Evolutionary conservation across 2,329 filamentous ascomycete genomes (phyloP).

Genomic region (Blastomyces silverae): DNA sequence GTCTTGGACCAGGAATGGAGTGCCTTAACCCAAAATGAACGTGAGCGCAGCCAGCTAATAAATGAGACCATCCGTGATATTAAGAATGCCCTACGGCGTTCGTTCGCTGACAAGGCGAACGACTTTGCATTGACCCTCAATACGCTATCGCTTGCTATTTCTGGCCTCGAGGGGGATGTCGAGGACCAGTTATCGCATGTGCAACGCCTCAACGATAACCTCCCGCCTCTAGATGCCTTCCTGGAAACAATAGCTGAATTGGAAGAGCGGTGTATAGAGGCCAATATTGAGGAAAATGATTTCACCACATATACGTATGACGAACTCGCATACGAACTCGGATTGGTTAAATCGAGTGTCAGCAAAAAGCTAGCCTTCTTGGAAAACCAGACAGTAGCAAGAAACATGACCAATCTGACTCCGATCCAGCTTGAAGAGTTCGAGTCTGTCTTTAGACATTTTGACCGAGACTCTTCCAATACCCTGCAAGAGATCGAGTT

Average conservation of each 20-base stretch:
- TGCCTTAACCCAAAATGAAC: constrained; percentile 71
- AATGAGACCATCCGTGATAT: constrained; percentile 99
- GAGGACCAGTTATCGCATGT: constrained; percentile 91
- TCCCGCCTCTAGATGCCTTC: constrained; percentile 85
- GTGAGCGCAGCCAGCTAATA: constrained; percentile 82
- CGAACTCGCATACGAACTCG: constrained; percentile 87
- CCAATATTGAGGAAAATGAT: constrained; percentile 98
- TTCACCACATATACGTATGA: constrained; percentile 99
- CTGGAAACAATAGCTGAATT: constrained; percentile 78
- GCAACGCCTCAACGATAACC: constrained; percentile 71
- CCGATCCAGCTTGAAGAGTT: constrained; percentile 98
- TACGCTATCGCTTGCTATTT: constrained; percentile 89
- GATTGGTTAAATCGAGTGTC: constrained; percentile 83
- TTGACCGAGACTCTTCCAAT: constrained; percentile 89
- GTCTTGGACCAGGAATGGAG: constrained; percentile 78
- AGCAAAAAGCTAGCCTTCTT: constrained; percentile 95
- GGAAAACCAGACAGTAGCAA: constrained; percentile 96
- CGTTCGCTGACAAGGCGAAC: constrained; percentile 96
- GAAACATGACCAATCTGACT: constrained; percentile 97
- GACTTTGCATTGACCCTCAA: constrained; percentile 94
- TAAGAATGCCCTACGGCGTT: constrained; percentile 86
- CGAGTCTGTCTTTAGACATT: constrained; percentile 95
- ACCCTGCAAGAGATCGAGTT: constrained; percentile 90
- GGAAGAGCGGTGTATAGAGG: constrained; percentile 84
- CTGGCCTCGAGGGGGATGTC: constrained; percentile 92